A percentile compares a stretch with the other conserved stretches of the same genome.
phyloP scores from a whole-genome alignment of 1,139 yeast species.

The Saccharomyces pastorianus region DNA sequence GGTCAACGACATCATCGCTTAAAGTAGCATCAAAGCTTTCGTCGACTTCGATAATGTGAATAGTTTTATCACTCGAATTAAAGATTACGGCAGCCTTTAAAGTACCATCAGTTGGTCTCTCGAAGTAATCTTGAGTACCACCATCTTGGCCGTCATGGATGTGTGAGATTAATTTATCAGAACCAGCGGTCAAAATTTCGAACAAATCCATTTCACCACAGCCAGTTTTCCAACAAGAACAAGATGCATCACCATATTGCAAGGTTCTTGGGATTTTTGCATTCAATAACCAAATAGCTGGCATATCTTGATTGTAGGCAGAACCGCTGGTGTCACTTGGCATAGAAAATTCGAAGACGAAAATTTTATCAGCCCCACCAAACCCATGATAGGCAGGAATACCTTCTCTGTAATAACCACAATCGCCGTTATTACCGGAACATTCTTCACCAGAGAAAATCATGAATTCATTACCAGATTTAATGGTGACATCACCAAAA shows the following conservation, averaged over 20 bases:
- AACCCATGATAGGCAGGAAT: conserved; percentile 93
- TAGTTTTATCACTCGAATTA: conserved; percentile 41
- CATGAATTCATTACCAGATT: conserved; percentile 67
- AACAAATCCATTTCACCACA: conserved; percentile 95
- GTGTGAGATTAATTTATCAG: conserved; percentile 67
- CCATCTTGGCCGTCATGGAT: conserved; percentile 90
- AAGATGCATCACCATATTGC: conserved; percentile 69
- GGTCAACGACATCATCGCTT: conserved; percentile 43
- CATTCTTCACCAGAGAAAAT: conserved; percentile 69
- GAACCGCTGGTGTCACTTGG: conserved; percentile 51
- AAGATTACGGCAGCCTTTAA: conserved; percentile 89
- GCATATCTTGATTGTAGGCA: conserved; percentile 68
- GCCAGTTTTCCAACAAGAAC: conserved; percentile 95
- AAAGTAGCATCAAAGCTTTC: conserved; percentile 50
- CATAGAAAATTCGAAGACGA: conserved; percentile 85
- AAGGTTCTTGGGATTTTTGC: conserved; percentile 91
- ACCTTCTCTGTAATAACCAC: conserved; percentile 81
- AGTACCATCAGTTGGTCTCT: conserved; percentile 69
- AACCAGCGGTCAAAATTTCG: conserved; percentile 70
- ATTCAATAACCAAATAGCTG: conserved; percentile 91
- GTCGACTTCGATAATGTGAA: conserved; percentile 55
- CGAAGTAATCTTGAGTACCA: conserved; percentile 79
- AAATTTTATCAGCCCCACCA: conserved; percentile 69
- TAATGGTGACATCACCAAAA: conserved; percentile 54
- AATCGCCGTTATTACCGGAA: conserved; percentile 43